phyloP scores from a whole-genome alignment of 768 basidiomycete species.

The Rhodotorula babjevae region DNA sequence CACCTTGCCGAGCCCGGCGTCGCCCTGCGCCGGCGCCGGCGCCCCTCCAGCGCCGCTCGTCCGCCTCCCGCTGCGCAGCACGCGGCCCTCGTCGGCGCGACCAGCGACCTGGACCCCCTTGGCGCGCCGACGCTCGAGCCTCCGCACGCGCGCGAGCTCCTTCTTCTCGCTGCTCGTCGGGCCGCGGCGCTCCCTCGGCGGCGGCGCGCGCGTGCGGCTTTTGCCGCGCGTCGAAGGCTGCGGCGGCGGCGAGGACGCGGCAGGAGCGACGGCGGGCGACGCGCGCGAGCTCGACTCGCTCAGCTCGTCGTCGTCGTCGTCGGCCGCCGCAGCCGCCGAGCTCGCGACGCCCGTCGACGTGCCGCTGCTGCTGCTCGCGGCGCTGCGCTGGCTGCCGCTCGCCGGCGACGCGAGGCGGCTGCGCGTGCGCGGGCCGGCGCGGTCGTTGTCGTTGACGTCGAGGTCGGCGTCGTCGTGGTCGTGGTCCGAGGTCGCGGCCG shows the following conservation, averaged over 20 bases:
- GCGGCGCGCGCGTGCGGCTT: background rate
- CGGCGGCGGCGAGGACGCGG: background rate
- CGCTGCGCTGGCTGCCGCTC: background rate
- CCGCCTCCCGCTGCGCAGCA: background rate
- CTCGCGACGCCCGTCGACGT: conserved; percentile 9
- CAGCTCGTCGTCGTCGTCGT: background rate
- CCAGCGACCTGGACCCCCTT: no score
- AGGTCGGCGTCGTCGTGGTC: background rate
- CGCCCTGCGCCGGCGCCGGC: background rate
- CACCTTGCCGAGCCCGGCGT: background rate
- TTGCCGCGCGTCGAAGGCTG: no score
- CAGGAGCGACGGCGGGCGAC: background rate
- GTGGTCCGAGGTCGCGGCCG: no score
- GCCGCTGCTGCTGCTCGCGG: background rate
- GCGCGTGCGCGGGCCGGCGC: background rate
- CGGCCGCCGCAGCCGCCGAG: background rate
- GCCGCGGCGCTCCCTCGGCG: conserved; percentile 2
- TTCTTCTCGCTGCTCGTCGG: conserved; percentile 14
- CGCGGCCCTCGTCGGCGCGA: background rate
- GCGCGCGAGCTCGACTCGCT: background rate
- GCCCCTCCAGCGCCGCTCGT: background rate
- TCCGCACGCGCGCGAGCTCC: background rate
- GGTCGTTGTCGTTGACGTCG: conserved; percentile 15
- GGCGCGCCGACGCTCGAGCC: conserved; percentile 1
- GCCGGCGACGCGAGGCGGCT: background rate